Evolutionary conservation across 345 rosid species (phyloP).

Genomic region (Angophora floribunda): DNA sequence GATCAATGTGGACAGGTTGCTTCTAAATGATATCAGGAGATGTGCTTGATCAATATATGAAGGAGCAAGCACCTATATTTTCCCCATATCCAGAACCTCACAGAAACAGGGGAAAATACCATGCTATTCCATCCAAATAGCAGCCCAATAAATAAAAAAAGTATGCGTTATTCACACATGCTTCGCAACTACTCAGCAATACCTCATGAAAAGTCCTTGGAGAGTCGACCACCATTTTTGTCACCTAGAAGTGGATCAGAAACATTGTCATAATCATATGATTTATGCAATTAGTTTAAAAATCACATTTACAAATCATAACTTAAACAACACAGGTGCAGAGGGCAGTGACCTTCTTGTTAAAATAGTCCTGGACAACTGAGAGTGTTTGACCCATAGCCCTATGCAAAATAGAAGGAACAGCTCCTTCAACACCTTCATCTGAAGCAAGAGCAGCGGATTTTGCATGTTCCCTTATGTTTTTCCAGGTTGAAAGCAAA

Average conservation of each 20-base stretch:
- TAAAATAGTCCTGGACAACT: slow-evolving; percentile 93
- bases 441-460: slow-evolving; percentile 95
- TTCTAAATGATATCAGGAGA: neutral
- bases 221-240: slow-evolving; percentile 88
- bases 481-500: slow-evolving; percentile 85
- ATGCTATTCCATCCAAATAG: neutral
- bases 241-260: slow-evolving; percentile 34
- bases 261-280: neutral
- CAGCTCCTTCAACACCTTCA: slow-evolving; percentile 89
- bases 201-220: slow-evolving; percentile 96
- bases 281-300: neutral
- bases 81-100: neutral
- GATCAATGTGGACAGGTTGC: neutral
- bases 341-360: slow-evolving; percentile 39
- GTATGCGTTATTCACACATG: neutral
- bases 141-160: neutral
- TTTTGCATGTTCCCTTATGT: slow-evolving; percentile 75
- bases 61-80: neutral
- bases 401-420: slow-evolving; percentile 80
- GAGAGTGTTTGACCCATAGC: slow-evolving; percentile 98
- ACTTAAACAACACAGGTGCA: neutral
- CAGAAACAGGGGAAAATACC: neutral
- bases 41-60: neutral
- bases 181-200: neutral
- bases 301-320: neutral